phyloP scores from a whole-genome alignment of 148 eudicot genomes.

The Dianthus caryophyllus region DNA sequence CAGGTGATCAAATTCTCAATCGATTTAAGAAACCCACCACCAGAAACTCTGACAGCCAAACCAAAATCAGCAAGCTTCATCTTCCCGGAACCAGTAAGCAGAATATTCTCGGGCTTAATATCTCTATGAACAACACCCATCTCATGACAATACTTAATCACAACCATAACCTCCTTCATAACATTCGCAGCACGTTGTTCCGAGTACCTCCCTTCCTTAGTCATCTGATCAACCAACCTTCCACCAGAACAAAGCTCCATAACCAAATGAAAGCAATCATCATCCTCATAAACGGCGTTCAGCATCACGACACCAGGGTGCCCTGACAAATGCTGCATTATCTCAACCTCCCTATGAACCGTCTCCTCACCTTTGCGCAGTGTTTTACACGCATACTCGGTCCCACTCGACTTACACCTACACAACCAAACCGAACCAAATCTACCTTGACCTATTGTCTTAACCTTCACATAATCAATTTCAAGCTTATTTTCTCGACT shows the following conservation, averaged over 20 bases:
- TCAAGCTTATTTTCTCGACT: constrained; percentile 72
- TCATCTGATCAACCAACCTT: constrained; percentile 72
- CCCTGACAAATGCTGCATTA: constrained; percentile 98
- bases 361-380: constrained; percentile 88
- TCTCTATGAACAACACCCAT: constrained; percentile 95
- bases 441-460: constrained; percentile 69
- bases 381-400: constrained; percentile 83
- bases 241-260: constrained; percentile 92
- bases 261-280: constrained; percentile 66
- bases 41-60: constrained; percentile 68
- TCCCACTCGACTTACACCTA: constrained; percentile 48
- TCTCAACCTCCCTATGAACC: constrained; percentile 93
- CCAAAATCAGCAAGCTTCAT: constrained; percentile 94
- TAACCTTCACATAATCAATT: constrained; percentile 53
- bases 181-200: constrained; percentile 63
- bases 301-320: constrained; percentile 84
- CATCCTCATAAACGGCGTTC: constrained; percentile 83
- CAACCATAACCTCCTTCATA: constrained; percentile 72
- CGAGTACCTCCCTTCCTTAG: constrained; percentile 51
- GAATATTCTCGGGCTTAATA: constrained; percentile 81
- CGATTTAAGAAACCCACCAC: constrained; percentile 41
- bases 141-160: constrained; percentile 84
- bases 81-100: constrained; percentile 59
- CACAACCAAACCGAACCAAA: constrained; percentile 96
- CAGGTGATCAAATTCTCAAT: not conserved